Evolutionary conservation across 768 basidiomycete genomes (phyloP), one percentile per base, ranked within the genome.

Genomic region (Termitomyces sp.): DNA sequence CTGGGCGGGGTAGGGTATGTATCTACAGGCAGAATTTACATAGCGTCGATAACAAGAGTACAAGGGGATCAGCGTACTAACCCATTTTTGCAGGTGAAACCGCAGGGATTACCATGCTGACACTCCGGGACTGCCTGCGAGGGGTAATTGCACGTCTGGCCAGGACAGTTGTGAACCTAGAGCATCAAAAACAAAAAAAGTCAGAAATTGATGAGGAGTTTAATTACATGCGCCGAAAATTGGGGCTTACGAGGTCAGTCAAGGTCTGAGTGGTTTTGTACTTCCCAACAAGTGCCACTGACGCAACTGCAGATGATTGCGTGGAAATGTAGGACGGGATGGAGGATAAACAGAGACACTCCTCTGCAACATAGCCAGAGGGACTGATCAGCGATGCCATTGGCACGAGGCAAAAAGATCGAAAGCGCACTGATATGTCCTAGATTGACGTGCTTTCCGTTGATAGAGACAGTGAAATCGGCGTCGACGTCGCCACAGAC

Each of bases 21-120:
- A 66, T 8, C 54, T 58, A 36, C 51, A 9, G 45, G 38, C 42
- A 47, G 20, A 46, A 60, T n/a, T 34, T 32, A 58, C 25, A 25
- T 25, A 45, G 25, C 31, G 14, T 31, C 31, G 17, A 37, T 34
- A 20, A 20, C n/a, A 52, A 20, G 17, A 7, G 29, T 2, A 45
- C 15, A 34, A 34, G n/a, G 14, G 25, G 29, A 6, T 52, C 25
- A 36, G 67, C 74, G 66, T 68, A 83, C 15, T 42, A 6, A 42
- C 68, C 81, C 81, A 63, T 81, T 71, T 40, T 67, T 75, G 73
- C 83, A 83, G 1, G 67, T 69, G 61, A 83, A 84, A 40, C 72
- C 72, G 65, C 83, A 84, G 2, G 80, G 77, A 57, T 72, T 70
- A 4, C 70, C 69, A 3, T 46, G 54, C 43, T 66, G 59, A 66